Percentiles rank a stretch among this genome's conserved stretches.
These are phyloP conservation scores for Starmerella stellata DNA, from an alignment of 805 yeast genomes.

Conservation along the genomic window DNA sequence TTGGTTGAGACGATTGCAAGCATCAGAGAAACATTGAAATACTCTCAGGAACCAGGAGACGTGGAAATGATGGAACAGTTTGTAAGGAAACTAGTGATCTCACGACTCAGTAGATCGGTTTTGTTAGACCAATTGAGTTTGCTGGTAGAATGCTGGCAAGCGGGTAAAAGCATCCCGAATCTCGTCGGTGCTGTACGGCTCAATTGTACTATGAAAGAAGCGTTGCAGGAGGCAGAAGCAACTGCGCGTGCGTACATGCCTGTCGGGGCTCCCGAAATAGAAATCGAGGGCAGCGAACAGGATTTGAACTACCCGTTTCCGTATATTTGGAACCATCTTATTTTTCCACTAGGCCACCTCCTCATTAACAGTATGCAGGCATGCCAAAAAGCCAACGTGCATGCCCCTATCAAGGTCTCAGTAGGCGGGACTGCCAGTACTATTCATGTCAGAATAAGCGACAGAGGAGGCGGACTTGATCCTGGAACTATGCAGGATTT, in stretches of 20 bases:
- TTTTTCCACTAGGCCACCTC: constrained; percentile 73
- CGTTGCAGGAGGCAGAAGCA: constrained; percentile 20
- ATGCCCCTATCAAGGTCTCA: constrained; percentile 50
- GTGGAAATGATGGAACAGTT: constrained; percentile 49
- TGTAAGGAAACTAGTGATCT: constrained; percentile 59
- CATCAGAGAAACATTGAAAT: constrained; percentile 41
- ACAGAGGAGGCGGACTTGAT: constrained; percentile 75
- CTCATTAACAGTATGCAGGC: constrained; percentile 74
- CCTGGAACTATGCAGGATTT: constrained; percentile 39
- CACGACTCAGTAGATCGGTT: constrained; percentile 75
- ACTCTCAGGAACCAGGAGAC: constrained; percentile 37
- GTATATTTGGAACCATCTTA: constrained; percentile 70
- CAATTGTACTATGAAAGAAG: constrained; percentile 40
- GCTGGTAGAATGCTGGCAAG: constrained; percentile 18
- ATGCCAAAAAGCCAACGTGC: constrained; percentile 36
- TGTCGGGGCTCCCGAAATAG: constrained; percentile 46
- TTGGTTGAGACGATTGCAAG: constrained; percentile 88
- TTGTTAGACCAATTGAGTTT: constrained; percentile 68
- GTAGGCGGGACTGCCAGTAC: constrained; percentile 48
- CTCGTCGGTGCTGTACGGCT: constrained; percentile 63
- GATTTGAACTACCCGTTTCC: constrained; percentile 46
- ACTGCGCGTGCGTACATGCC: constrained; percentile 23
- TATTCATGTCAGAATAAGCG: constrained; percentile 63
- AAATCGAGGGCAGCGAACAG: constrained; percentile 40
- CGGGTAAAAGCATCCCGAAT: constrained; percentile 26